Evolutionary conservation across 2,329 filamentous ascomycete species (phyloP).

Genomic region (Ceratocystis destructans): DNA sequence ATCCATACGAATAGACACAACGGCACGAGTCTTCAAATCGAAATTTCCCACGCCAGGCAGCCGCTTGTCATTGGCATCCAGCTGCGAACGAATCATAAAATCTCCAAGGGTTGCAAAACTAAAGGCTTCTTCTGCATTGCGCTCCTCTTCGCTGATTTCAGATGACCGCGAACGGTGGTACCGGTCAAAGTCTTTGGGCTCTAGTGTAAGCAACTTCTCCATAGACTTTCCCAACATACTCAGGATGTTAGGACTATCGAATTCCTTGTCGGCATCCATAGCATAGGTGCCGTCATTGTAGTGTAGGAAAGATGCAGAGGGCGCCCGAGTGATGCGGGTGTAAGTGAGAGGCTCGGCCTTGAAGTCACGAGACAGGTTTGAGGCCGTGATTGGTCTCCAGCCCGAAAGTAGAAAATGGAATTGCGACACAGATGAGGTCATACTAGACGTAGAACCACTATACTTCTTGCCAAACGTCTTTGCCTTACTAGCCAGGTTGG

Average conservation of each 20-base stretch:
- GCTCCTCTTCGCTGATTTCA: slow-evolving; percentile 57
- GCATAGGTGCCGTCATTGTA: slow-evolving; percentile 78
- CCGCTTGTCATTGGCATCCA: slow-evolving; percentile 77
- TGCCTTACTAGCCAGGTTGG: slow-evolving; percentile 54
- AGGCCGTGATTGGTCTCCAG: slow-evolving; percentile 60
- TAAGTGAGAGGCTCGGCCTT: slow-evolving; percentile 47
- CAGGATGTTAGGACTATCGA: slow-evolving; percentile 69
- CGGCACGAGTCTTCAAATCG: slow-evolving; percentile 88
- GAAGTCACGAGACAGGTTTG: slow-evolving; percentile 55
- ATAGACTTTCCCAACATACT: slow-evolving; percentile 90
- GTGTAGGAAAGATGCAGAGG: slow-evolving; percentile 67
- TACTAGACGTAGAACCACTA: slow-evolving; percentile 90
- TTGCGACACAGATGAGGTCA: slow-evolving; percentile 75
- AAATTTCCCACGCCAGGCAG: slow-evolving; percentile 88
- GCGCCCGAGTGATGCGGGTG: slow-evolving; percentile 57
- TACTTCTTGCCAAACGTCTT: slow-evolving; percentile 59
- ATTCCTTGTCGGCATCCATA: slow-evolving; percentile 92
- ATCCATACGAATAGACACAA: slow-evolving; percentile 85
- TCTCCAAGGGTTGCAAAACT: slow-evolving; percentile 80
- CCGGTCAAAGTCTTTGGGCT: slow-evolving; percentile 70
- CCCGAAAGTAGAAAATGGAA: slow-evolving; percentile 84
- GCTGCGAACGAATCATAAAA: slow-evolving; percentile 86
- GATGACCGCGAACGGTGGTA: slow-evolving; percentile 59
- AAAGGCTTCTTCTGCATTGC: slow-evolving; percentile 60
- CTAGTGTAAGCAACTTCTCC: slow-evolving; percentile 82